These are phyloP conservation scores for Cyclaneusma minus DNA, from an alignment of 2,329 filamentous ascomycete species.

Conservation along the genomic window DNA sequence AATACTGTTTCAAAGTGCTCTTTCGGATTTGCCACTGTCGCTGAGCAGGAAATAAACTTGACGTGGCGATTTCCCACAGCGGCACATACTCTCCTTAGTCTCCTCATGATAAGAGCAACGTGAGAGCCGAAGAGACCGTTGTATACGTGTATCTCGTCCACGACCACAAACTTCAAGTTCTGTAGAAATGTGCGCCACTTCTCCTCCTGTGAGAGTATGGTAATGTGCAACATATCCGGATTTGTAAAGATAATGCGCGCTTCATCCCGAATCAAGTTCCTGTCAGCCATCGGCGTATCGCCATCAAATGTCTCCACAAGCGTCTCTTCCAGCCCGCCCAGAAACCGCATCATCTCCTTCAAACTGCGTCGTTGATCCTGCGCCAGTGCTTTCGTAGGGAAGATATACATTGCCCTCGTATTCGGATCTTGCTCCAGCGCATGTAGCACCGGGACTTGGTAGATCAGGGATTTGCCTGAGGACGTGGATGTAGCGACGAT, in stretches of 20 bases:
- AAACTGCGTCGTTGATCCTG: conserved; percentile 87
- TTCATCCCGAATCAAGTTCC: conserved; percentile 71
- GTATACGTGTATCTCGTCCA: conserved; percentile 88
- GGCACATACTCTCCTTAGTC: conserved; percentile 74
- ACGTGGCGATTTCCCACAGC: conserved; percentile 74
- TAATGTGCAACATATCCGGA: conserved; percentile 93
- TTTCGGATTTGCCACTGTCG: conserved; percentile 84
- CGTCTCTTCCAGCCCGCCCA: conserved; percentile 59
- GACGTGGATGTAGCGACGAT: conserved; percentile 92
- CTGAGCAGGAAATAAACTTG: conserved; percentile 90
- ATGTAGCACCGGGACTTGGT: conserved; percentile 83
- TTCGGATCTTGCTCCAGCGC: conserved; percentile 63
- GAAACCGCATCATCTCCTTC: conserved; percentile 67
- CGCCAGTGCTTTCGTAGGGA: conserved; percentile 89
- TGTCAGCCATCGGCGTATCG: conserved; percentile 70
- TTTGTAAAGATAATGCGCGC: conserved; percentile 94
- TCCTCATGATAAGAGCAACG: conserved; percentile 86
- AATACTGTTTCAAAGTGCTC: conserved; percentile 93
- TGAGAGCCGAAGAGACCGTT: conserved; percentile 91
- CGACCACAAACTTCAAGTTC: conserved; percentile 80
- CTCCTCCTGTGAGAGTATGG: conserved; percentile 82
- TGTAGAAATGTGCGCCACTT: conserved; percentile 79
- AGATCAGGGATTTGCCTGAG: conserved; percentile 96
- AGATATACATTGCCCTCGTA: conserved; percentile 90
- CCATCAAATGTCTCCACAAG: conserved; percentile 92